Percentiles rank a stretch among this genome's conserved stretches.
phyloP scores from a whole-genome alignment of 495 filamentous ascomycete genomes.

The Neurospora hispaniola region DNA sequence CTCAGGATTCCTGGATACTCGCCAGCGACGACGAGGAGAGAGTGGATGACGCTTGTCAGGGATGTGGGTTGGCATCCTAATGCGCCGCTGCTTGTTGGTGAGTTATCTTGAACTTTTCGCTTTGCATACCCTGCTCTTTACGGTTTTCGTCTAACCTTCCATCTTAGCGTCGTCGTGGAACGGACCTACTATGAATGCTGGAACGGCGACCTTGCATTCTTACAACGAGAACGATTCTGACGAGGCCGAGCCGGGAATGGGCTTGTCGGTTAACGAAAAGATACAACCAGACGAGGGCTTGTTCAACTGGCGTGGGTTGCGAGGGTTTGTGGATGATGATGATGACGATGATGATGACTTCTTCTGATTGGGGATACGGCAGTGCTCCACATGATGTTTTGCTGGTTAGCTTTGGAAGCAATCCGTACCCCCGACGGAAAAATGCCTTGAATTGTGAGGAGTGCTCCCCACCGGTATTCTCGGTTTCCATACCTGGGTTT shows the following conservation, averaged over 20 bases:
- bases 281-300: slow-evolving; percentile 13
- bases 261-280: slow-evolving; percentile 42
- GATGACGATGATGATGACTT: neutral
- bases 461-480: no score
- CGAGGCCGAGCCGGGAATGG: slow-evolving; percentile 54
- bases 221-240: slow-evolving; percentile 60
- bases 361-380: neutral
- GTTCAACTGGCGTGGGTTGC: neutral
- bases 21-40: slow-evolving; percentile 1
- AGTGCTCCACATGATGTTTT: no score
- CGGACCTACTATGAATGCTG: slow-evolving; percentile 54
- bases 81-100: slow-evolving; percentile 81
- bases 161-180: slow-evolving; percentile 67
- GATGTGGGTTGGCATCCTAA: slow-evolving; percentile 95
- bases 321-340: neutral
- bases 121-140: neutral
- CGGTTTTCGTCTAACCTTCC: neutral
- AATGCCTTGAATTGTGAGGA: no score
- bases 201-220: slow-evolving; percentile 66
- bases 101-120: slow-evolving; percentile 6
- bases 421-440: no score
- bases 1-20: slow-evolving; percentile 4
- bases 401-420: no score
- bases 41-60: slow-evolving; percentile 73
- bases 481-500: no score